Evolutionary conservation across 1,284 basidiomycete genomes (phyloP).

Genomic region (Cutaneotrichosporon curvatum): DNA sequence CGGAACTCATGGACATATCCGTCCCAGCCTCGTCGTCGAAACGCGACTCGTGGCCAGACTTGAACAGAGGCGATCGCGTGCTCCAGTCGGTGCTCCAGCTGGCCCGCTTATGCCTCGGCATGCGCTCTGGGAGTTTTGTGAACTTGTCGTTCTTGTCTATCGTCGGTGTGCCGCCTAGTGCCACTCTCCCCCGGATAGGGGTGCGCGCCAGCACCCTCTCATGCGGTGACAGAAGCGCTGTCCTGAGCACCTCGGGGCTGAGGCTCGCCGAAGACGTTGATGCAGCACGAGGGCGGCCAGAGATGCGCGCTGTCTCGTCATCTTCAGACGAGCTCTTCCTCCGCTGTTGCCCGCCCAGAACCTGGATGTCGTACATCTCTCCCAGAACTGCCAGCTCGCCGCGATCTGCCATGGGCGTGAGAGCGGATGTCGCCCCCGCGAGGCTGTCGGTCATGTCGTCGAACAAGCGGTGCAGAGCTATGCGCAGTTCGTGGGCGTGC

Average conservation of each 20-base stretch:
- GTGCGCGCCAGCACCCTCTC: conserved; percentile 1
- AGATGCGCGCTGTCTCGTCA: neutral
- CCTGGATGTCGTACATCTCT: conserved; percentile 42
- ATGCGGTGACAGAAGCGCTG: neutral
- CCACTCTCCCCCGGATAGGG: neutral
- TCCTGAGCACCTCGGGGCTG: neutral
- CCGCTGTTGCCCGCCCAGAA: conserved; percentile 8
- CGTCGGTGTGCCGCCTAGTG: neutral
- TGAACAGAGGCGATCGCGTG: neutral
- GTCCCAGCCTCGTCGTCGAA: conserved; percentile 9
- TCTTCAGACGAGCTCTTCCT: neutral
- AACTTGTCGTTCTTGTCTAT: conserved; percentile 27
- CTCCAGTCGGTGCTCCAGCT: conserved; percentile 19
- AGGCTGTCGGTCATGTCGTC: conserved; percentile 38
- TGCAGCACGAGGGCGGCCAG: conserved; percentile 3
- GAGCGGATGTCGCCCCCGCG: conserved; percentile 28
- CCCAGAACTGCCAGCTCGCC: conserved; percentile 30
- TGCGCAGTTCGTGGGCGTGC: conserved; percentile 26
- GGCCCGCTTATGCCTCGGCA: conserved; percentile 22
- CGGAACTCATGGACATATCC: conserved; percentile 5
- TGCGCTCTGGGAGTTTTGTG: conserved; percentile 31
- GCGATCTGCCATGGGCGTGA: conserved; percentile 30
- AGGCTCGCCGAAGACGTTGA: conserved; percentile 1
- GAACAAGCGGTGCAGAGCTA: conserved; percentile 30
- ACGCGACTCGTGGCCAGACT: conserved; percentile 4